Base-by-base conservation (phyloP, 768 basidiomycete species). In the Auriscalpium microsporum region DNA sequence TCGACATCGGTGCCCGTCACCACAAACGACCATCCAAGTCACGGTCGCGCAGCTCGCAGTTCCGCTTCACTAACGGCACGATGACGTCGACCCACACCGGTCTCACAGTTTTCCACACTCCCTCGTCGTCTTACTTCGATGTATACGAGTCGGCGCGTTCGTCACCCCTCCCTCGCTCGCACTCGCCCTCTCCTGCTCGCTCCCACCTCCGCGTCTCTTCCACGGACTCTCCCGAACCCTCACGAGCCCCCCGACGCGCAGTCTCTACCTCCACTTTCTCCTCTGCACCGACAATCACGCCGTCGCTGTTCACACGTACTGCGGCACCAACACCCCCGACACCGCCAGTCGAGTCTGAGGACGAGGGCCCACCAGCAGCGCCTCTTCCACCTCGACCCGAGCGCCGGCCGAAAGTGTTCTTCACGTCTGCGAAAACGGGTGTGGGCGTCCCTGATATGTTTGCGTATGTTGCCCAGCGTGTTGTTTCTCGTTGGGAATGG, bases 361-460 rank as follows among this genome's bases (percentile, higher is more conserved):
- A 6, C 53, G 40, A 19, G 23, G 56, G 55, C 35, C 64, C 13
- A 63, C 68, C 6, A 46, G 58, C 66, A 35, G 63, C 65, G n/a
- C 28, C 28, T 28, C 28, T 28, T 28, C 28, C 28, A 28, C 28
- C 28, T 4, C 28, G 28, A 28, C 78, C 73, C 0, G 82, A 80
- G 34, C 72, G 67, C 1, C 79, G 84, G 3, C 83, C 87, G 0
- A 79, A 74, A 66, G 69, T 90, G 10, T 87, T 90, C 67, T 84
- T 86, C 64, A 80, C 86, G 7, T 87, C 84, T 1, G 88, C 90
- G 3, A 88, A 88, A 69, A 88, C 86, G 4, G 90, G 90, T 0
- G 76, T 79, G 37, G 83, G 86, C 8, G 86, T 90, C 0, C 50
- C 64, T 1, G 84, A 83, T 1, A 83, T 89, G n/a, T 92, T 91